Conservation (phyloP, 2,329 filamentous ascomycete genomes). For the Curvularia sp. region DNA sequence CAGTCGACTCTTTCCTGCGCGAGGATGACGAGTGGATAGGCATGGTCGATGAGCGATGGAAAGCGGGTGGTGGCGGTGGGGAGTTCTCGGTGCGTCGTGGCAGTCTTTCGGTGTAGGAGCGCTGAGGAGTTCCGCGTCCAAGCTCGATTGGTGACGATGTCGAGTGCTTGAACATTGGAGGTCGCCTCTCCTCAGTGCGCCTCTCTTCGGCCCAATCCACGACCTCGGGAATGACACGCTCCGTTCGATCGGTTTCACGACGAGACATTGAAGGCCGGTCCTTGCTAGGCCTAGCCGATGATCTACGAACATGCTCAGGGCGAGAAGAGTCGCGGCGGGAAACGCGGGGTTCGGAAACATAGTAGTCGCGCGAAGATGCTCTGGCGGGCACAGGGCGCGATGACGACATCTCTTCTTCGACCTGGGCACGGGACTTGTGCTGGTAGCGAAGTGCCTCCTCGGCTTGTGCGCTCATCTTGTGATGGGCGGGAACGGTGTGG, state of each 20-base stretch:
- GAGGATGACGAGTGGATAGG: slow-evolving; percentile 38
- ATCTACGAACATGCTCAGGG: slow-evolving; percentile 43
- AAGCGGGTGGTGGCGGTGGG: slow-evolving; percentile 42
- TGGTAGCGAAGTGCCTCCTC: slow-evolving; percentile 42
- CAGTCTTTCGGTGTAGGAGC: slow-evolving; percentile 40
- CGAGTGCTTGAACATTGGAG: slow-evolving; percentile 51
- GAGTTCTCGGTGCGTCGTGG: slow-evolving; percentile 42
- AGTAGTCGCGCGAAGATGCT: slow-evolving; percentile 44
- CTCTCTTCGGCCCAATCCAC: slow-evolving; percentile 44
- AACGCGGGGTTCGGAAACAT: slow-evolving; percentile 34
- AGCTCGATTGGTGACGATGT: slow-evolving; percentile 47
- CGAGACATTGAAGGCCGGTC: slow-evolving; percentile 38
- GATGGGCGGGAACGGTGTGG: slow-evolving; percentile 27
- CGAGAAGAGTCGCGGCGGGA: slow-evolving; percentile 35
- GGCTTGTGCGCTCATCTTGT: slow-evolving; percentile 39
- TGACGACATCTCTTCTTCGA: slow-evolving; percentile 28
- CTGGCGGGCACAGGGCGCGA: slow-evolving; percentile 38
- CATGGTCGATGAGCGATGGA: slow-evolving; percentile 56
- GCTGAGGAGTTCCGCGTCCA: slow-evolving; percentile 35
- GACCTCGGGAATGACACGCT: slow-evolving; percentile 41
- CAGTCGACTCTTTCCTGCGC: slow-evolving; percentile 37
- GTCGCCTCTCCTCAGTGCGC: slow-evolving; percentile 24
- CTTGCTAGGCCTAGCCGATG: slow-evolving; percentile 43
- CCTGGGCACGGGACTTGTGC: slow-evolving; percentile 36
- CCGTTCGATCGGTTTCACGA: slow-evolving; percentile 39